These are phyloP conservation scores for Macrolepiota dolichaula DNA, from an alignment of 768 basidiomycete species.

Conservation along the genomic window DNA sequence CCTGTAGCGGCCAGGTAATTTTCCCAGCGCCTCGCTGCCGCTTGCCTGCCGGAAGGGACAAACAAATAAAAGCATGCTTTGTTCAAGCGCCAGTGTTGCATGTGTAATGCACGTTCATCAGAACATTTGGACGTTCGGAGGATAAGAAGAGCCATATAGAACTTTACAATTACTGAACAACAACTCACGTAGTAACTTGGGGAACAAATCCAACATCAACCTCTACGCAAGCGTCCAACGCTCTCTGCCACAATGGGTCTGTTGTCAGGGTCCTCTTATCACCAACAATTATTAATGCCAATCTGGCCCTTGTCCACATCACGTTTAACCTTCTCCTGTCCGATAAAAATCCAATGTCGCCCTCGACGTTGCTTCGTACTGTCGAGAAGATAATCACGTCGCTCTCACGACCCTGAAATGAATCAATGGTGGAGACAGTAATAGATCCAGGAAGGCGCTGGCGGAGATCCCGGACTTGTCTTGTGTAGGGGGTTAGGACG, in stretches of 20 bases:
- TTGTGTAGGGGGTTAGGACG: slow-evolving; percentile 58
- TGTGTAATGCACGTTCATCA: too few species aligned
- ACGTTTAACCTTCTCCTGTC: slow-evolving; percentile 62
- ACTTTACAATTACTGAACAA: too few species aligned
- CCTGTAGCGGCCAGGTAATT: too few species aligned
- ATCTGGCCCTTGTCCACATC: slow-evolving; percentile 64
- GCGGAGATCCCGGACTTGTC: slow-evolving; percentile 49
- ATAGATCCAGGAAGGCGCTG: slow-evolving; percentile 33
- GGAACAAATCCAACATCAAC: slow-evolving; percentile 15
- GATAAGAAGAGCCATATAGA: too few species aligned
- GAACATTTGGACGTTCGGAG: too few species aligned
- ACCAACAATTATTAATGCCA: slow-evolving; percentile 60
- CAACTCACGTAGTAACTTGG: not conserved
- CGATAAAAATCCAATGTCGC: slow-evolving; percentile 65
- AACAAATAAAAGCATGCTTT: too few species aligned
- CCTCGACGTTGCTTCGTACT: slow-evolving; percentile 55
- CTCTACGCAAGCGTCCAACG: slow-evolving; percentile 37
- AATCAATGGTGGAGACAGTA: slow-evolving; percentile 50
- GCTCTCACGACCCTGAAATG: slow-evolving; percentile 67
- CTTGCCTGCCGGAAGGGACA: too few species aligned
- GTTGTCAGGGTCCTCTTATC: slow-evolving; percentile 46
- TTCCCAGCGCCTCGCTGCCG: too few species aligned
- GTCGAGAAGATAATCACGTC: slow-evolving; percentile 66
- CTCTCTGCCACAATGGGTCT: slow-evolving; percentile 50
- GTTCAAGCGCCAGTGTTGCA: too few species aligned